Evolutionary conservation across 2,329 filamentous ascomycete species (phyloP).

Genomic region (Talaromyces sp.): DNA sequence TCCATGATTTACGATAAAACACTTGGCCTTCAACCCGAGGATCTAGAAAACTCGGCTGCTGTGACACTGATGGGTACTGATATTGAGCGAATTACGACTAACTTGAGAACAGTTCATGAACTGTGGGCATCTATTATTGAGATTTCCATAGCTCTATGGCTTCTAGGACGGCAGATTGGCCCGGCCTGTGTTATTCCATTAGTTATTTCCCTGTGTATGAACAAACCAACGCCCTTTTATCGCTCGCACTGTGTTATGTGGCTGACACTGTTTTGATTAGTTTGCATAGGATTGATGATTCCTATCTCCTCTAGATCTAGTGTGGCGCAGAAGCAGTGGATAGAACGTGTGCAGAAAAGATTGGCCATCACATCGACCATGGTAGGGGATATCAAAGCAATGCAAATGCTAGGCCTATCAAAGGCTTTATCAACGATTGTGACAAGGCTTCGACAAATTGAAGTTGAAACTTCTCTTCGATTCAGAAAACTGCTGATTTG

Average conservation of each 20-base stretch:
- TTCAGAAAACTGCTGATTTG: constrained; percentile 37
- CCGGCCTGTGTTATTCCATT: constrained; percentile 19
- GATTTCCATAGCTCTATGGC: neutral
- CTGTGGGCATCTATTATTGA: constrained; percentile 29
- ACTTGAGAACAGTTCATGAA: constrained; percentile 38
- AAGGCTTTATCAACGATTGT: constrained; percentile 33
- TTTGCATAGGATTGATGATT: neutral
- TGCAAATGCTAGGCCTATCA: constrained; percentile 47
- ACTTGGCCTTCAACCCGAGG: constrained; percentile 22
- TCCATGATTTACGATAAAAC: constrained; percentile 48
- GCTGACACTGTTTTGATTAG: neutral
- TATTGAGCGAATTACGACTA: constrained; percentile 38
- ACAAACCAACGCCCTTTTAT: neutral
- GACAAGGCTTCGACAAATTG: constrained; percentile 33
- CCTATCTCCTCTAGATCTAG: neutral
- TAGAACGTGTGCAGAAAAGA: constrained; percentile 1
- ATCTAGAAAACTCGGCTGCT: constrained; percentile 26
- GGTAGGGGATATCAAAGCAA: constrained; percentile 38
- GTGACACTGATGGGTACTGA: constrained; percentile 44
- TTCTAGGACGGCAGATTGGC: constrained; percentile 1
- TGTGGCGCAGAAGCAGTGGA: neutral
- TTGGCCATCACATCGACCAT: constrained; percentile 16
- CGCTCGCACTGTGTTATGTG: neutral
- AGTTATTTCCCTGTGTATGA: constrained; percentile 34
- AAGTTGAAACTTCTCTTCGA: constrained; percentile 34